Evolutionary conservation across 2,329 filamentous ascomycete genomes (phyloP).

Genomic region (Phialophora chinensis): DNA sequence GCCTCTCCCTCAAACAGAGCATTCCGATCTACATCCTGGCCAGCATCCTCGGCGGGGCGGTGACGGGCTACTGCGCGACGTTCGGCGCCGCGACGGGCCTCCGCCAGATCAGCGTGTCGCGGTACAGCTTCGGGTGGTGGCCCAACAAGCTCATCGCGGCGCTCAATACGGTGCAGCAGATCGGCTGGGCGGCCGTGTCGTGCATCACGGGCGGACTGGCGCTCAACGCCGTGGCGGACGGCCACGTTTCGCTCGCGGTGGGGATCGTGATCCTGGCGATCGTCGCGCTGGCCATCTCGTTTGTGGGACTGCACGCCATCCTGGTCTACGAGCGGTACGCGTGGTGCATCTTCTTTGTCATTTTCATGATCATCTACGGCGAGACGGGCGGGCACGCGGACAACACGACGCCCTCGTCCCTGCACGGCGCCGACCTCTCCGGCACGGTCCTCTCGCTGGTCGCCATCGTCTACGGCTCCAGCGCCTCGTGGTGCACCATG

Average conservation of each 20-base stretch:
- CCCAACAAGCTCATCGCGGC: slow-evolving; percentile 41
- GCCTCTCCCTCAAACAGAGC: slow-evolving; percentile 39
- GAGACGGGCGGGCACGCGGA: slow-evolving; percentile 53
- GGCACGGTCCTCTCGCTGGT: slow-evolving; percentile 40
- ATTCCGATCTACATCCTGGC: slow-evolving; percentile 41
- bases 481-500: slow-evolving; percentile 39
- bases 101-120: slow-evolving; percentile 41
- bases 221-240: slow-evolving; percentile 45
- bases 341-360: slow-evolving; percentile 43
- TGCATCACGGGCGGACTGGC: slow-evolving; percentile 46
- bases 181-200: slow-evolving; percentile 43
- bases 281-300: slow-evolving; percentile 41
- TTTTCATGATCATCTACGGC: slow-evolving; percentile 58
- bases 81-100: slow-evolving; percentile 49
- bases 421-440: slow-evolving; percentile 45
- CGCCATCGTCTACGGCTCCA: slow-evolving; percentile 38
- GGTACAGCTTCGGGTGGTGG: slow-evolving; percentile 43
- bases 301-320: slow-evolving; percentile 42
- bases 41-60: slow-evolving; percentile 37
- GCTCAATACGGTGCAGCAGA: slow-evolving; percentile 41
- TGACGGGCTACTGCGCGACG: slow-evolving; percentile 38
- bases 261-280: slow-evolving; percentile 44
- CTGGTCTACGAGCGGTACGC: slow-evolving; percentile 44
- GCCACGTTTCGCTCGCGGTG: slow-evolving; percentile 41
- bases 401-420: slow-evolving; percentile 45